These are phyloP conservation scores for Penicillium expansum DNA, from an alignment of 2,329 filamentous ascomycete genomes.

Conservation along the genomic window DNA sequence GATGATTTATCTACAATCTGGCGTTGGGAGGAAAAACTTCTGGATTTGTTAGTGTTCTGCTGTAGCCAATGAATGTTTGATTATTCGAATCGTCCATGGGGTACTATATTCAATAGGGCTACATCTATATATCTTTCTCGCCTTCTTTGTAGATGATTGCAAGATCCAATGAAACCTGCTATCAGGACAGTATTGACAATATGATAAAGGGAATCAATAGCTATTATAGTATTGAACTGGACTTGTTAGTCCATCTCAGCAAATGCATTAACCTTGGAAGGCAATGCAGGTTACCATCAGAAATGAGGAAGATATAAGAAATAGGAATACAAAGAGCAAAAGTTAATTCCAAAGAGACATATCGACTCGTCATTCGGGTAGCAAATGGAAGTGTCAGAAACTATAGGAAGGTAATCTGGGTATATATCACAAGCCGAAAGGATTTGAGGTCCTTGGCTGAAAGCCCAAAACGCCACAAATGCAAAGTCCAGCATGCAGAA, in stretches of 20 bases:
- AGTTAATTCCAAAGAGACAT: neutral
- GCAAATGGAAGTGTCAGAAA: neutral
- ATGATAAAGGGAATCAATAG: neutral
- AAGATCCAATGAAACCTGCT: too few species aligned
- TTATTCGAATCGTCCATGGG: neutral
- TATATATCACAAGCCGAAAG: conserved; percentile 9
- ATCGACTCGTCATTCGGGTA: neutral
- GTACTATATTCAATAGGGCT: neutral
- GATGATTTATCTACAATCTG: neutral
- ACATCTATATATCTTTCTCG: neutral
- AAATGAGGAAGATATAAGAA: neutral
- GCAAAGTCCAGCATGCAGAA: conserved; percentile 9
- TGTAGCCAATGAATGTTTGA: neutral
- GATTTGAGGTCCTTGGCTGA: neutral
- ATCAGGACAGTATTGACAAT: neutral
- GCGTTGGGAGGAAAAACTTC: neutral
- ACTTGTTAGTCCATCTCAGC: neutral
- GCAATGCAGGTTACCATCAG: neutral
- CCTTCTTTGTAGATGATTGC: too few species aligned
- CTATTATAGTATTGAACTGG: neutral
- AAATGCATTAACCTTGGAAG: neutral
- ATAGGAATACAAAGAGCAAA: neutral
- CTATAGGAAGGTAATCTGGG: conserved; percentile 3
- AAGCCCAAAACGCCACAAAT: conserved; percentile 9
- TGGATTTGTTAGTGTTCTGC: neutral